These are phyloP conservation scores for Isatis tinctoria DNA, from an alignment of 345 rosid genomes.

Conservation along the genomic window DNA sequence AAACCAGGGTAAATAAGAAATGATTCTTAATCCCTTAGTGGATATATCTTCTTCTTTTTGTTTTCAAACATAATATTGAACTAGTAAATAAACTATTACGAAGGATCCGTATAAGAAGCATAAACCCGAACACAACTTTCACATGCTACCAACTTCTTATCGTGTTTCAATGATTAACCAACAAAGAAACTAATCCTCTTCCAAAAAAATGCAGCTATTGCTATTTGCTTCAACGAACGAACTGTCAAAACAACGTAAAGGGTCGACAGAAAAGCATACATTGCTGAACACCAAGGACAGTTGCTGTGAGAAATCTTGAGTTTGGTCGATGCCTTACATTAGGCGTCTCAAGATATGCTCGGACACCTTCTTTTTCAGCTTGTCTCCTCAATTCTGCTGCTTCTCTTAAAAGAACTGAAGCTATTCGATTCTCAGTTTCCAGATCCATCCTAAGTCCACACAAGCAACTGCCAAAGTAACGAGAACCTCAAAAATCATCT, in stretches of 20 bases:
- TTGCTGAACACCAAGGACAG: constrained; percentile 89
- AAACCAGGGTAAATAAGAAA: background rate
- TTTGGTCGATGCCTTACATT: constrained; percentile 65
- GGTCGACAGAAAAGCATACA: constrained; percentile 32
- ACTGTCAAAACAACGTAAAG: background rate
- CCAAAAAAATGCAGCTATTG: background rate
- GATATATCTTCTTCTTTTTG: background rate
- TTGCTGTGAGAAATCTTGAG: constrained; percentile 85
- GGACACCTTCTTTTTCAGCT: constrained; percentile 74
- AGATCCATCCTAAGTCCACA: constrained; percentile 57
- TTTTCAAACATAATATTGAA: background rate
- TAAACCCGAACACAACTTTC: background rate
- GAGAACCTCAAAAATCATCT: background rate
- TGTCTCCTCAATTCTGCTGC: constrained; percentile 65
- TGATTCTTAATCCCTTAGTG: background rate
- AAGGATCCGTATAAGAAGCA: background rate
- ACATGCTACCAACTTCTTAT: background rate
- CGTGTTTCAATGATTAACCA: background rate
- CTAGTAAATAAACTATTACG: background rate
- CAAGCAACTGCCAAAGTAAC: background rate
- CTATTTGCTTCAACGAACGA: background rate
- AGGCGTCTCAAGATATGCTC: constrained; percentile 65
- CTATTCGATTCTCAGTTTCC: constrained; percentile 79
- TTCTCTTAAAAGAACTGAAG: constrained; percentile 73
- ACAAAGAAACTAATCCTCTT: background rate